Evolutionary conservation across 208 protist species (phyloP).

Genomic region (Acanthamoeba triangularis): DNA sequence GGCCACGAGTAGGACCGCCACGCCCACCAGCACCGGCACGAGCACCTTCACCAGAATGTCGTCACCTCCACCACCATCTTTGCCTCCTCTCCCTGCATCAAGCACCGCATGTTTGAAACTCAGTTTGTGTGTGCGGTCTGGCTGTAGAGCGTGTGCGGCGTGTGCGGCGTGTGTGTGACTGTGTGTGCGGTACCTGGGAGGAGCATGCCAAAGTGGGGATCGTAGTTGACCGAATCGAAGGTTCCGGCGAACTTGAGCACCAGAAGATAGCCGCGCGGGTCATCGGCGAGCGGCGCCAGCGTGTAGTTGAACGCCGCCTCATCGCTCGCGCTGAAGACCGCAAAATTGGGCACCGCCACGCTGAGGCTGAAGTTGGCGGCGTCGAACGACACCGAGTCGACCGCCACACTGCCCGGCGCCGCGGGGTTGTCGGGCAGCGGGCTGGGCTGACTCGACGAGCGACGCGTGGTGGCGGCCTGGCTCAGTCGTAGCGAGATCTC

Average conservation of each 20-base stretch:
- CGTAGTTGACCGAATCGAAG: conserved; percentile 11
- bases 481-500: neutral
- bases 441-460: neutral
- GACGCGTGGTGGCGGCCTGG: neutral
- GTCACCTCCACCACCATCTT: neutral
- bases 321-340: neutral
- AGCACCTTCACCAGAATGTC: neutral
- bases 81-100: neutral
- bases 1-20: neutral
- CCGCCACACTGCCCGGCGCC: neutral
- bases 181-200: neutral
- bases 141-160: neutral
- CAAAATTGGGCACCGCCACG: conserved; percentile 11
- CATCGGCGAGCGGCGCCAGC: neutral
- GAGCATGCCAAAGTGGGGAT: neutral
- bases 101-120: neutral
- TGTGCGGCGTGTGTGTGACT: neutral
- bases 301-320: neutral
- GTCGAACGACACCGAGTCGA: neutral
- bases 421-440: neutral
- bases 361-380: neutral
- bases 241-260: neutral
- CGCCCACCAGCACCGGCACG: neutral
- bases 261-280: neutral
- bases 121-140: neutral